These are phyloP conservation scores for Paraleonurus japonicus DNA, from an alignment of 257 asterid species.

Conservation along the genomic window DNA sequence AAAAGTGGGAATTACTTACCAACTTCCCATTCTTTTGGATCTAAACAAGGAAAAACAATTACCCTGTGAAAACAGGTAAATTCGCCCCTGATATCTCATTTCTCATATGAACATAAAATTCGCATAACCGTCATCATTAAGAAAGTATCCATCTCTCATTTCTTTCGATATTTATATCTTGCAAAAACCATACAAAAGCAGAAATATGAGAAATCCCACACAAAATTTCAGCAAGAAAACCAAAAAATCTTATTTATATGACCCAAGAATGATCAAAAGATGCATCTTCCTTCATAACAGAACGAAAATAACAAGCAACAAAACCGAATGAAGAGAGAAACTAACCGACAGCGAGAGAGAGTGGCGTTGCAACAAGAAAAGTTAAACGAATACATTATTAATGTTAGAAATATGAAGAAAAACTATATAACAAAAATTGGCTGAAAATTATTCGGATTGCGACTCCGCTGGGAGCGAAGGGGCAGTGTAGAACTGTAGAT, in stretches of 20 bases:
- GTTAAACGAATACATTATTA: conserved; percentile 25
- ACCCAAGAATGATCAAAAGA: neutral
- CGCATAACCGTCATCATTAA: neutral
- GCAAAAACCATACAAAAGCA: neutral
- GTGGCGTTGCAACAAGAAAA: conserved; percentile 29
- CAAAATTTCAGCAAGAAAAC: neutral
- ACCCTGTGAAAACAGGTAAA: neutral
- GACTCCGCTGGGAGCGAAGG: neutral
- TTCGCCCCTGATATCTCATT: neutral
- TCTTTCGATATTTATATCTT: neutral
- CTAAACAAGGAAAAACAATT: neutral
- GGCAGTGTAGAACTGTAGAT: neutral
- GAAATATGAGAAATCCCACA: neutral
- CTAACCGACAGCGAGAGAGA: conserved; percentile 34
- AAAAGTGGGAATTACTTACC: neutral
- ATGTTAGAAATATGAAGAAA: neutral
- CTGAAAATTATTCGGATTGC: neutral
- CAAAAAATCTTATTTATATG: neutral
- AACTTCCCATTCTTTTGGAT: conserved; percentile 7
- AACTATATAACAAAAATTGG: neutral
- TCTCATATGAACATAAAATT: neutral
- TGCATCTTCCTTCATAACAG: neutral
- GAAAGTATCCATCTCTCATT: neutral
- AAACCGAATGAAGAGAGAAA: neutral
- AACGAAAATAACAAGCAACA: neutral